Evolutionary conservation across 176 grass and related monocot genomes (phyloP), one percentile per base, ranked within the genome.

Genomic region (Triticum urartu): DNA sequence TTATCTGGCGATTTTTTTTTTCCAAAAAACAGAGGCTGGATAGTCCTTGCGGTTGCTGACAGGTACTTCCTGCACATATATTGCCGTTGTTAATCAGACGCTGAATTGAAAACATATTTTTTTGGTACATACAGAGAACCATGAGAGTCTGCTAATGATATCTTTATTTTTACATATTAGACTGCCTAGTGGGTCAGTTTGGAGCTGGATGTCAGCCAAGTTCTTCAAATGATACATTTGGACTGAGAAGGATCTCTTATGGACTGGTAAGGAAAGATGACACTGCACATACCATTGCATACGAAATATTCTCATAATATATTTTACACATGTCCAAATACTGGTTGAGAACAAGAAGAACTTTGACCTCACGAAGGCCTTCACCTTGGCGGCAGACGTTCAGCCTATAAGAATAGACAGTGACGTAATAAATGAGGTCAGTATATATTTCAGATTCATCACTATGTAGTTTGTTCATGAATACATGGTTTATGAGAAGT

Each of bases 151-250:
- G 15, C 7, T 40, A 40, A 40, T 40, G 14, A 39, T 88, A 43
- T 67, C 81, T 24, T 73, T 77, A 61, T 7, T 71, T 34, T 50
- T 20, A 78, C 80, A 98, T 91, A 87, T 88, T 98, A 78, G 95
- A 98, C 89, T 94, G 91, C 81, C 79, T 98, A 65, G 91, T 95
- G 90, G 95, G 95, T 77, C 95, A 94, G 86, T 95, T 98, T 95
- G 93, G 93, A 89, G 91, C 95, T 87, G 95, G 95, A 59, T 98
- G 95, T 54, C 93, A 94, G 45, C 93, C 95, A 90, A 98, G 89
- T 91, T 98, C 95, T 52, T 94, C 91, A 7, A 98, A 93, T 71
- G 95, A 98, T 75, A 89, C 95, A n/a, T 98, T 98, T 88, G 93
- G 93, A 66, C 79, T 95, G 58, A 90, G 95, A 88, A 94, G 95